Evolutionary conservation across 2,329 filamentous ascomycete species (phyloP).

Genomic region (Fusarium tricinctum): DNA sequence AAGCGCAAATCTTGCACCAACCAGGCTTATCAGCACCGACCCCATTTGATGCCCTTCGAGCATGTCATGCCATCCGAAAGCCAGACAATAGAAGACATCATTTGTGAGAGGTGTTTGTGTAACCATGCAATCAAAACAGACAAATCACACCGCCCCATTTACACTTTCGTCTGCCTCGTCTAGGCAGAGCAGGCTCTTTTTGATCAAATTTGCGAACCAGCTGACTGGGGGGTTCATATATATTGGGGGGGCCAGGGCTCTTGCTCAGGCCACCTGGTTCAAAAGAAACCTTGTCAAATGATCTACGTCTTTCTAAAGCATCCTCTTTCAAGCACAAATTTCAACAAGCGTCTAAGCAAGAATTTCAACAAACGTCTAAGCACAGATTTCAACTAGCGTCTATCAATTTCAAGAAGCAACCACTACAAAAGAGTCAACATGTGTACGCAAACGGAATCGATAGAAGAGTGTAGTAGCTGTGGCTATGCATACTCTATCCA

Average conservation of each 20-base stretch:
- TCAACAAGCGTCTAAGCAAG: too few relatives aligned
- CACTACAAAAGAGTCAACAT: slow-evolving; percentile 11
- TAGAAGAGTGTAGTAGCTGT: slow-evolving; percentile 33
- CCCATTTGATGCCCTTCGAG: neutral
- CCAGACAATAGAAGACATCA: slow-evolving; percentile 11
- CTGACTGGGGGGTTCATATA: slow-evolving; percentile 36
- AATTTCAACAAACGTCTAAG: neutral
- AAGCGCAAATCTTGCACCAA: neutral
- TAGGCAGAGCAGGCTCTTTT: slow-evolving; percentile 31
- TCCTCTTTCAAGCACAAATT: slow-evolving; percentile 1
- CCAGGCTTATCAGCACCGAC: slow-evolving; percentile 3
- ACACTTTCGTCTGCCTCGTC: slow-evolving; percentile 32
- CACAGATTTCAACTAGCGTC: neutral
- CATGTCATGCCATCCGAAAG: slow-evolving; percentile 5
- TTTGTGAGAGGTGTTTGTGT: slow-evolving; percentile 31
- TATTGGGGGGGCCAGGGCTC: slow-evolving; percentile 2
- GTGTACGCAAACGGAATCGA: slow-evolving; percentile 38
- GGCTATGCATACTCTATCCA: slow-evolving; percentile 17
- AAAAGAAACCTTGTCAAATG: slow-evolving; percentile 6
- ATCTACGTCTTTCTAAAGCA: neutral
- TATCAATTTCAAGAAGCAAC: too few relatives aligned
- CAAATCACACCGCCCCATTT: slow-evolving; percentile 35
- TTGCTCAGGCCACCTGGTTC: neutral
- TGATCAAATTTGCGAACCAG: slow-evolving; percentile 40
- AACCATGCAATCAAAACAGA: slow-evolving; percentile 18